Conservation (phyloP, 83 land plant species). For the Diphasiastrum complanatum region DNA sequence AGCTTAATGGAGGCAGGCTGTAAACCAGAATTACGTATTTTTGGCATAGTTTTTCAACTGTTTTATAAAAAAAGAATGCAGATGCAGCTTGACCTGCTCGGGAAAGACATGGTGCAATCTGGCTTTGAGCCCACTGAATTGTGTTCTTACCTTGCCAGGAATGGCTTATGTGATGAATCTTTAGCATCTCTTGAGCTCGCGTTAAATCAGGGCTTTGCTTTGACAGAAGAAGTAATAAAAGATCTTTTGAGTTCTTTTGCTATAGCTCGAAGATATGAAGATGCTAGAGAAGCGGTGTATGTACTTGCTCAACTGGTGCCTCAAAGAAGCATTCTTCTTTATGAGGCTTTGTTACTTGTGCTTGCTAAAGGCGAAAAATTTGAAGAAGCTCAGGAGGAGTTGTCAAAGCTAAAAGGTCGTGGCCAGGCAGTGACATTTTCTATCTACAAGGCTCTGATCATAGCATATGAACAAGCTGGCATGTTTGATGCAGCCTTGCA, state of each 20-base stretch:
- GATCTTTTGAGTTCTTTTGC: conserved; percentile 41
- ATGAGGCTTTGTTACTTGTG: conserved; percentile 41
- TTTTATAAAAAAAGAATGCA: conserved; percentile 31
- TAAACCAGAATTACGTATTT: conserved; percentile 44
- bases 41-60: conserved; percentile 34
- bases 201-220: conserved; percentile 30
- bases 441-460: conserved; percentile 46
- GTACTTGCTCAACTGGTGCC: conserved; percentile 13
- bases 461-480: conserved; percentile 41
- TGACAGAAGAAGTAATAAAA: neutral
- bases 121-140: conserved; percentile 29
- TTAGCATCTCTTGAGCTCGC: conserved; percentile 38
- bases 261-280: conserved; percentile 33
- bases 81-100: too few relatives aligned
- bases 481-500: conserved; percentile 44
- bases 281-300: conserved; percentile 36
- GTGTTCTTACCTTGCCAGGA: conserved; percentile 45
- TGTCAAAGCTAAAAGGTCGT: conserved; percentile 18
- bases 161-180: conserved; percentile 41
- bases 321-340: conserved; percentile 22
- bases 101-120: conserved; percentile 42
- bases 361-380: conserved; percentile 37
- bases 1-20: conserved; percentile 45
- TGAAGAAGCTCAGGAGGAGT: conserved; percentile 54
- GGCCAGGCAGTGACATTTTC: conserved; percentile 2